These are phyloP conservation scores for Petasospora fabianii DNA, from an alignment of 1,139 yeast species.

Conservation along the genomic window DNA sequence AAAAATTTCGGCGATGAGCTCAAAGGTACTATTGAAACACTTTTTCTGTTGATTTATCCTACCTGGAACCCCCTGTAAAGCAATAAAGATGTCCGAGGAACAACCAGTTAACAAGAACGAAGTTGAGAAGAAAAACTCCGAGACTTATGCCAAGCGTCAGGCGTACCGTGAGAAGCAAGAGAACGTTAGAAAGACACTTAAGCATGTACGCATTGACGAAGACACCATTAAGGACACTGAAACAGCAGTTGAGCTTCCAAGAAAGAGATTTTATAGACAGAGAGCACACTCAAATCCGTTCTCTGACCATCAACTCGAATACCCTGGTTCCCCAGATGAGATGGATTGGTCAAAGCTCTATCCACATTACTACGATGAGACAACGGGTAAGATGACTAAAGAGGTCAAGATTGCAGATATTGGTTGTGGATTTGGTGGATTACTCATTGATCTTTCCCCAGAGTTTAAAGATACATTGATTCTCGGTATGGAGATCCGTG, in stretches of 20 bases:
- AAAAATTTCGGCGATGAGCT: too few species aligned
- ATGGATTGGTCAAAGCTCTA: slow-evolving; percentile 87
- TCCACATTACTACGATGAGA: slow-evolving; percentile 52
- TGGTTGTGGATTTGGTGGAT: slow-evolving; percentile 98
- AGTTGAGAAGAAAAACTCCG: slow-evolving; percentile 20
- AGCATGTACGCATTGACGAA: slow-evolving; percentile 32
- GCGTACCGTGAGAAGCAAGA: slow-evolving; percentile 35
- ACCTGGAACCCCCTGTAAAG: too few species aligned
- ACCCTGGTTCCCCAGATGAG: slow-evolving; percentile 71
- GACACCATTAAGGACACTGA: slow-evolving; percentile 13
- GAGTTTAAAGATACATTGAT: slow-evolving; percentile 69
- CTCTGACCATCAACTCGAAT: slow-evolving; percentile 88
- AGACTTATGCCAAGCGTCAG: slow-evolving; percentile 25
- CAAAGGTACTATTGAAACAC: too few species aligned
- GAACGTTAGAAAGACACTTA: slow-evolving; percentile 27
- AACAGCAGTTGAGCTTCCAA: slow-evolving; percentile 50
- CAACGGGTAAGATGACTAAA: slow-evolving; percentile 41
- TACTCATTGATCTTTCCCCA: slow-evolving; percentile 75
- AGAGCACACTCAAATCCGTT: slow-evolving; percentile 98
- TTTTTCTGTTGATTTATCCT: too few species aligned
- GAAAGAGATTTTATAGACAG: slow-evolving; percentile 89
- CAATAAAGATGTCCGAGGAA: slow-evolving; percentile 1
- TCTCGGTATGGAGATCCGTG: slow-evolving; percentile 95
- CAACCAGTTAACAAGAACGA: slow-evolving; percentile 17
- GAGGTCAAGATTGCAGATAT: slow-evolving; percentile 89